Evolutionary conservation across 108 stramenopile species (phyloP).

Genomic region (Cyclotella distinguenda): DNA sequence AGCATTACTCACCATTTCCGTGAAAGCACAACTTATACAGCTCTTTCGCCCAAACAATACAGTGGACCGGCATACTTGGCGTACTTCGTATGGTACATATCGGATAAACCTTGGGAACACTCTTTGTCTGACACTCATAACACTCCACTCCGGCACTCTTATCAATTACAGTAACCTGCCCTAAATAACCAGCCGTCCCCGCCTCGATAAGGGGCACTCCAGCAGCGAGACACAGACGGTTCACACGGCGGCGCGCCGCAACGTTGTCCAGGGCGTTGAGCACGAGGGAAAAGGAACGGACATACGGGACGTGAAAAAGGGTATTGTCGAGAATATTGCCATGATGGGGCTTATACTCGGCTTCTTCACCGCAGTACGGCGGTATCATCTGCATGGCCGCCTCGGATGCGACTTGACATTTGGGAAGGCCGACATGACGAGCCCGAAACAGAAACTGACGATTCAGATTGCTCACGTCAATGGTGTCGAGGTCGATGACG

Average conservation of each 20-base stretch:
- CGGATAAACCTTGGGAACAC: slow-evolving; percentile 96
- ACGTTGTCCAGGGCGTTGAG: slow-evolving; percentile 98
- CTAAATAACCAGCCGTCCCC: slow-evolving; percentile 97
- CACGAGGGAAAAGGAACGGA: slow-evolving; percentile 86
- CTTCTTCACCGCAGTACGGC: not conserved
- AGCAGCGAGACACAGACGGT: slow-evolving; percentile 97
- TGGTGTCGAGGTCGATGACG: slow-evolving; percentile 98
- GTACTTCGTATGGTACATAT: slow-evolving; percentile 99
- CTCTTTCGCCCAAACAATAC: slow-evolving; percentile 99
- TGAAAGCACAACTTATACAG: slow-evolving; percentile 95
- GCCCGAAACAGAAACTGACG: slow-evolving; percentile 93
- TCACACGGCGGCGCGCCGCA: slow-evolving; percentile 95
- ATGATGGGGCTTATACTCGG: slow-evolving; percentile 75
- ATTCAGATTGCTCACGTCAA: slow-evolving; percentile 99
- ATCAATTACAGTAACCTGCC: slow-evolving; percentile 94
- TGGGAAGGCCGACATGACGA: slow-evolving; percentile 82
- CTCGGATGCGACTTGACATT: slow-evolving; percentile 79
- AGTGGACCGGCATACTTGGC: slow-evolving; percentile 97
- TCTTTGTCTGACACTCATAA: slow-evolving; percentile 97
- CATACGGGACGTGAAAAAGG: slow-evolving; percentile 84
- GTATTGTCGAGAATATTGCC: slow-evolving; percentile 96
- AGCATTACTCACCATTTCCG: slow-evolving; percentile 57
- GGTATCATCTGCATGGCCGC: slow-evolving; percentile 69
- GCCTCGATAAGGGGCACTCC: slow-evolving; percentile 93
- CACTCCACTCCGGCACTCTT: slow-evolving; percentile 85